These are phyloP conservation scores for Petunia hybrid DNA, from an alignment of 305 asterid species.

Conservation along the genomic window DNA sequence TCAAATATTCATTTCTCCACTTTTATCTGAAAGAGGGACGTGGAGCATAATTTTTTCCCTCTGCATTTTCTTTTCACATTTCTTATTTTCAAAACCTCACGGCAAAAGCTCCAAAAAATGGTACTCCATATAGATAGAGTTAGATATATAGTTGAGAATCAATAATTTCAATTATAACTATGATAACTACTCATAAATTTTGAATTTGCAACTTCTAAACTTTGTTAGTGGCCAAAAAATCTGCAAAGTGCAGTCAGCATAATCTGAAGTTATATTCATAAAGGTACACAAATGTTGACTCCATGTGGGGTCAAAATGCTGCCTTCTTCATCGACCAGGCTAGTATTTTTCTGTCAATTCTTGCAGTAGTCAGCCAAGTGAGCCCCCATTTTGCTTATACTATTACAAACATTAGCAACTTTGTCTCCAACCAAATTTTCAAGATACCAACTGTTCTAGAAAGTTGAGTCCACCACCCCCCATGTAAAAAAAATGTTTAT, in stretches of 20 bases:
- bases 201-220: not conserved
- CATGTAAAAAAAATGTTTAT: not conserved
- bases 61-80: not conserved
- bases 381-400: not conserved
- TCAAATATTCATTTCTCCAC: not conserved
- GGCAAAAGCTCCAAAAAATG: no score
- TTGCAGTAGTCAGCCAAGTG: not conserved
- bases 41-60: not conserved
- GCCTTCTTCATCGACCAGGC: not conserved
- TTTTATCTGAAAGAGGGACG: not conserved
- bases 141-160: not conserved
- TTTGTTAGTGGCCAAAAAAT: not conserved
- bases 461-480: not conserved
- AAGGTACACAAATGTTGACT: not conserved
- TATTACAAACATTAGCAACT: not conserved
- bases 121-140: not conserved
- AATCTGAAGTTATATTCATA: not conserved
- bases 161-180: not conserved
- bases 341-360: conserved; percentile 22
- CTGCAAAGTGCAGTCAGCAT: not conserved
- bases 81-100: not conserved
- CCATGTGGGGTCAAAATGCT: conserved; percentile 19
- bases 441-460: not conserved
- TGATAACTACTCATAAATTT: not conserved
- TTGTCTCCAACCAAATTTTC: not conserved